Evolutionary conservation across 805 yeast genomes (phyloP), one percentile per base, ranked within the genome.

Genomic region (Monosporozyma siamensis): DNA sequence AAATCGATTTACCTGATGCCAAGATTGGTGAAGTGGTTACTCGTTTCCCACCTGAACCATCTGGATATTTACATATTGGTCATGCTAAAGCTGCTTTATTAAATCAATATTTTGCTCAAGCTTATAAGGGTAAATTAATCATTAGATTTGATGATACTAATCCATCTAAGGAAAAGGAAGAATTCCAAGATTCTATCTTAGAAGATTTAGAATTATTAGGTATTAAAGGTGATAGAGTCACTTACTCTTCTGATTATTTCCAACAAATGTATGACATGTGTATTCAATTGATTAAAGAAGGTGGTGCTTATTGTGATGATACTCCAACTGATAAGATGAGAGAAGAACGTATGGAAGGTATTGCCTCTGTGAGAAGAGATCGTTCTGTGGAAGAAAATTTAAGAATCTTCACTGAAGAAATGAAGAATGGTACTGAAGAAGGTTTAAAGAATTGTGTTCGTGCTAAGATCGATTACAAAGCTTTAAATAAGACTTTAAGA

Each of bases 31-130:
- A 89, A 67, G 99, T 92, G 44, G 97, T 94, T 42, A 94, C 98
- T 42, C 83, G 99, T 70, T 92, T 92, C 79, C 98, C 99, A 38
- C 98, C 98, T 5, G 98, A 92, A 68, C 98, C 98, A 34, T 90
- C 94, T 66, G 98, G 98, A 53, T 92, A 80, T 61, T 73, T 92
- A 58, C 98, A 92, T 63, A 90, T 92, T 63, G 98, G 99, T 54
- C 99, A 92, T 63, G 98, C 95, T 47, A 92, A 92, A 68, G 98
- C 98, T 48, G 99, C 99, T 43, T 74, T 92, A 45, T 75, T 92
- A 63, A 92, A 92, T 71, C 92, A 92, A 68, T 90, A 89, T 70
- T 90, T 92, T 70, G 98, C 99, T 39, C 81, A 86, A 55, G 82
- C 78, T 60, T 92, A 90, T 74, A 83, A 92, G 59, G 99, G 99